Percentiles rank a stretch among this genome's conserved stretches.
These are phyloP conservation scores for Fusarium sp. DNA, from an alignment of 2,329 filamentous ascomycete genomes.

Conservation along the genomic window DNA sequence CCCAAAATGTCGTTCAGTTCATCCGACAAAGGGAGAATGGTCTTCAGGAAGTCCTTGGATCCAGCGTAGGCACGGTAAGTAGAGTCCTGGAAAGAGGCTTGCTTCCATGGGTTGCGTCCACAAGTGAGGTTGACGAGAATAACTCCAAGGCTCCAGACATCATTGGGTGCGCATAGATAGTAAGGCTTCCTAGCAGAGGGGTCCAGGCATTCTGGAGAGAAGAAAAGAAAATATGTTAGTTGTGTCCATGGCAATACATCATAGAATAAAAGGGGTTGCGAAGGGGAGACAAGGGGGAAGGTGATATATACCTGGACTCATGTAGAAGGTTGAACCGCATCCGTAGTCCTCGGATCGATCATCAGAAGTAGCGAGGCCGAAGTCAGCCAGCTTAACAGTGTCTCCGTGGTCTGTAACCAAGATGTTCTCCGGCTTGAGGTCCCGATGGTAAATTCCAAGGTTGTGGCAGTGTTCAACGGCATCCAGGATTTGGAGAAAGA, in stretches of 20 bases:
- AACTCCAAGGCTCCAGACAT: constrained; percentile 98
- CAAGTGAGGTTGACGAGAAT: constrained; percentile 98
- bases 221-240: constrained; percentile 44
- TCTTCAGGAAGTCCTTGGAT: constrained; percentile 87
- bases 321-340: constrained; percentile 98
- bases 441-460: constrained; percentile 94
- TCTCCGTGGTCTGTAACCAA: constrained; percentile 88
- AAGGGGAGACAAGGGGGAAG: constrained; percentile 15
- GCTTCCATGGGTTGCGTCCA: constrained; percentile 98
- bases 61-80: constrained; percentile 92
- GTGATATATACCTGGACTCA: constrained; percentile 87
- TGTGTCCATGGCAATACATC: constrained; percentile 24
- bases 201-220: constrained; percentile 82
- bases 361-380: constrained; percentile 91
- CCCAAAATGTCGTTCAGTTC: constrained; percentile 90
- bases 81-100: constrained; percentile 90
- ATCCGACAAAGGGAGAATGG: constrained; percentile 89
- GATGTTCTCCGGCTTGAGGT: constrained; percentile 98
- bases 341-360: constrained; percentile 91
- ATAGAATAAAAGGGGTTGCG: constrained; percentile 15
- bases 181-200: constrained; percentile 78
- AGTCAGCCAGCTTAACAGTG: constrained; percentile 96
- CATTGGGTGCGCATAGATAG: constrained; percentile 94
- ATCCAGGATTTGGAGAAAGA: constrained; percentile 95
- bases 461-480: constrained; percentile 96